A percentile compares a stretch with the other conserved stretches of the same genome.
Conservation (phyloP, 441 rosid genomes). For the Erysimum pusillum region DNA sequence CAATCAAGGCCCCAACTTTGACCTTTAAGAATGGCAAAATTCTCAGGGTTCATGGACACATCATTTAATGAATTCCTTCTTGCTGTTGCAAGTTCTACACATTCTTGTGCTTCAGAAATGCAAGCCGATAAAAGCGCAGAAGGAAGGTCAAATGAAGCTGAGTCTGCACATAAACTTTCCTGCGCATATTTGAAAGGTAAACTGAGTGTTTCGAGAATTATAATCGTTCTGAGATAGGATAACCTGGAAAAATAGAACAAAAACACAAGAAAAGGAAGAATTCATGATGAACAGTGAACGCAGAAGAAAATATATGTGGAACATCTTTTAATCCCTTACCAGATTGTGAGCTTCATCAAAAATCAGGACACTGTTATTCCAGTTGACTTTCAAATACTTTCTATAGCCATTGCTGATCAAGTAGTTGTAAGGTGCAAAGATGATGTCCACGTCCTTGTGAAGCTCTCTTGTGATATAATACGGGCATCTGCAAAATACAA, state of each 20-base stretch:
- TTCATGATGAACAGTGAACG: conserved; percentile 16
- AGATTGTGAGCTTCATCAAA: conserved; percentile 99
- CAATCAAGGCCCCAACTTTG: conserved; percentile 18
- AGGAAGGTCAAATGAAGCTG: conserved; percentile 95
- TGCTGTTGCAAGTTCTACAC: conserved; percentile 73
- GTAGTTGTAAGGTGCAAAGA: conserved; percentile 95
- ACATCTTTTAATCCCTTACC: conserved; percentile 60
- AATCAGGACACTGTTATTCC: conserved; percentile 78
- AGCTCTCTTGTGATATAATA: conserved; percentile 87
- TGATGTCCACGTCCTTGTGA: conserved; percentile 86
- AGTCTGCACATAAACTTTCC: conserved; percentile 96
- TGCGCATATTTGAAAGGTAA: conserved; percentile 50
- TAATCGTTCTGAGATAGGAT: conserved; percentile 9
- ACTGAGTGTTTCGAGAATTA: conserved; percentile 12
- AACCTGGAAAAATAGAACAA: neutral
- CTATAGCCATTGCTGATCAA: conserved; percentile 77
- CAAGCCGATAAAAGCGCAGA: conserved; percentile 82
- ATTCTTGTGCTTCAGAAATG: conserved; percentile 88
- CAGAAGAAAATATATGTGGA: neutral
- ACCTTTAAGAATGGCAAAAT: conserved; percentile 97
- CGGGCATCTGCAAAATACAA: conserved; percentile 77
- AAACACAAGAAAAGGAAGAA: conserved; percentile 10
- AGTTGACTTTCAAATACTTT: conserved; percentile 68
- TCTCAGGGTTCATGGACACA: conserved; percentile 77
- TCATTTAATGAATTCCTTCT: conserved; percentile 78